Evolutionary conservation across 371 early-diverging fungal species (phyloP), one percentile per base, ranked within the genome.

Genomic region (Capillidium heterosporum): DNA sequence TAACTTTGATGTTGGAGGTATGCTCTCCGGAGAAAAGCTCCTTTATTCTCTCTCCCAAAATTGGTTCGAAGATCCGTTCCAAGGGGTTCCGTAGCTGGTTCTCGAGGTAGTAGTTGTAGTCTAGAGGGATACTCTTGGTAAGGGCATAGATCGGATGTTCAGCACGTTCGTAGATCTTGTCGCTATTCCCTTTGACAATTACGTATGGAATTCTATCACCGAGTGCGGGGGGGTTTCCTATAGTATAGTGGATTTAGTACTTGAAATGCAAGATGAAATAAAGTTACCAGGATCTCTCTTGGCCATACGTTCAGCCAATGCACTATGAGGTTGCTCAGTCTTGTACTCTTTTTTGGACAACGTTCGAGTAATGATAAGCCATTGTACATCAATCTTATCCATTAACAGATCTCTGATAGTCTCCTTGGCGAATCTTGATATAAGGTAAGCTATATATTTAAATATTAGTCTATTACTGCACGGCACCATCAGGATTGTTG

Each of bases 201-300:
- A 99, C 99, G 70, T 99, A 99, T 0, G 96, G 89, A n/a, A 99
- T 98, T 64, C 99, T 88, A 65, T 99, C 99, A 31, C 99, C 99
- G 10, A 99, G 66, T 35, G 81, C 78, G 21, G 99, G 98, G 0
- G 98, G 98, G 35, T 91, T 90, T 10, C 95, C 70, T 63, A 53
- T 4, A 43, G 8, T 13, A n/a, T 41, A 13, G n/a, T 13, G 41
- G 41, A 13, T 41, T 13, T 41, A n/a, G 11, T n/a, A 40, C 8
- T 40, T n/a, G n/a, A n/a, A 10, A 40, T 11, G n/a, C 11, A n/a
- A n/a, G 40, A 40, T 10, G 40, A 40, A 40, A 40, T n/a, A 10
- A 61, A 68, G 27, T 21, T 57, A 61, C 67, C 93, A 23, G 97
- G 81, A 69, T 99, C 98, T 63, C 99, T 80, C 66, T 92, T 86